Base-by-base conservation (phyloP, 1,284 basidiomycete species). In the Grifola frondosa region DNA sequence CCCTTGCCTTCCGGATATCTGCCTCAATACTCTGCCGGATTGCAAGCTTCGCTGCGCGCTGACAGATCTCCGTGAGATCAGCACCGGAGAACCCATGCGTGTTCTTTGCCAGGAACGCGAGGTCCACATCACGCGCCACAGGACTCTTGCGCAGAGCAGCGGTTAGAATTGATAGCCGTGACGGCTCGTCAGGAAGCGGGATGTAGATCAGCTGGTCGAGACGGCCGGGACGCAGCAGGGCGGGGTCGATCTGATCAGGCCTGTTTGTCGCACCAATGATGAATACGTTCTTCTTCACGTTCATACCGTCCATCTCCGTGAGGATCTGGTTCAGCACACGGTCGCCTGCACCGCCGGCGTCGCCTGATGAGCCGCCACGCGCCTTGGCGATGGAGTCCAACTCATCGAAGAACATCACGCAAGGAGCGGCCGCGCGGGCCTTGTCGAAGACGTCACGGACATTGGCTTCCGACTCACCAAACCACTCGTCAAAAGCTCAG, bases 341-440 rank as follows among this genome's bases (percentile, higher is more conserved):
- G 67, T 99, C 97, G 37, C 94, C 87, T 7, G 96, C 95, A 50
- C 96, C 97, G 54, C 95, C 95, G 44, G 74, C 95, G 64, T 97
- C 96, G 40, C 92, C 93, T 12, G 79, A 73, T 3, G 80, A 76
- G 15, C 75, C 75, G 42, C 96, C 96, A 71, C 97, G 91, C 38
- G 93, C 82, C 75, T 98, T 98, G 42, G 96, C 96, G 59, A 99
- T 98, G 10, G 96, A 97, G 66, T 99, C 96, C 62, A 99, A 77
- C 71, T 99, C 96, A 62, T 99, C 96, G 70, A 99, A 99, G 88
- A 99, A 99, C 94, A 99, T 97, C 54, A 99, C 94, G 68, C 96
- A 98, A 31, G 97, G 97, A 7, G 96, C 95, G 5, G 97, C 97
- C 17, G 96, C 96, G 58, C 97, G 91, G 40, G 97, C 96, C 74